These are phyloP conservation scores for Dendrocalamus sinicus DNA, from an alignment of 176 grass and related monocot species.

Conservation along the genomic window DNA sequence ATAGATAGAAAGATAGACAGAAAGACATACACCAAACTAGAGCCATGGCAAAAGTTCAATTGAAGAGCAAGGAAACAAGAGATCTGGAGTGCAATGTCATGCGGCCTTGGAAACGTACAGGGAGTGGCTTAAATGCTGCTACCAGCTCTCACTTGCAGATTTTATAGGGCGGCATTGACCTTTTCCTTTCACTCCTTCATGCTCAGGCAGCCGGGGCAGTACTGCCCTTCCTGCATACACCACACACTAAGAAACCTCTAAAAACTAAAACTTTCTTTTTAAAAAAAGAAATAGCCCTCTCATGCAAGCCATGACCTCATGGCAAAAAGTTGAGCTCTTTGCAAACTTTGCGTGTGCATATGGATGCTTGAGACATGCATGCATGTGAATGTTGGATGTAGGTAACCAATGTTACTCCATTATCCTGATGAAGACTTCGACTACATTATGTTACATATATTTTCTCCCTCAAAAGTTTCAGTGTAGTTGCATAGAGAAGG, in stretches of 20 bases:
- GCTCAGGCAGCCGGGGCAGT: conserved; percentile 5
- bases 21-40: background rate
- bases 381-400: conserved; percentile 4
- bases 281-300: background rate
- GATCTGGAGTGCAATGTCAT: conserved; percentile 26
- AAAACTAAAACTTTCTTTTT: background rate
- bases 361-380: conserved; percentile 1
- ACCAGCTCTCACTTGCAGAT: conserved; percentile 36
- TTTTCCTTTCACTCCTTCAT: conserved; percentile 25
- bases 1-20: background rate
- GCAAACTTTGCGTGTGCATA: background rate
- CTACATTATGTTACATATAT: background rate
- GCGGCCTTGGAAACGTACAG: conserved; percentile 51
- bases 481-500: conserved; percentile 38
- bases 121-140: conserved; percentile 36
- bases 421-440: background rate
- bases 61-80: conserved; percentile 49
- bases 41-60: background rate
- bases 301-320: conserved; percentile 61
- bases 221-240: conserved; percentile 33
- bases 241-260: conserved; percentile 25
- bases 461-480: conserved; percentile 31
- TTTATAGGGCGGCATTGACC: conserved; percentile 37
- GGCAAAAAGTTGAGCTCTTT: conserved; percentile 38
- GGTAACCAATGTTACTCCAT: background rate